phyloP scores from a whole-genome alignment of 2,329 filamentous ascomycete genomes.

The Fusarium nurragi region DNA sequence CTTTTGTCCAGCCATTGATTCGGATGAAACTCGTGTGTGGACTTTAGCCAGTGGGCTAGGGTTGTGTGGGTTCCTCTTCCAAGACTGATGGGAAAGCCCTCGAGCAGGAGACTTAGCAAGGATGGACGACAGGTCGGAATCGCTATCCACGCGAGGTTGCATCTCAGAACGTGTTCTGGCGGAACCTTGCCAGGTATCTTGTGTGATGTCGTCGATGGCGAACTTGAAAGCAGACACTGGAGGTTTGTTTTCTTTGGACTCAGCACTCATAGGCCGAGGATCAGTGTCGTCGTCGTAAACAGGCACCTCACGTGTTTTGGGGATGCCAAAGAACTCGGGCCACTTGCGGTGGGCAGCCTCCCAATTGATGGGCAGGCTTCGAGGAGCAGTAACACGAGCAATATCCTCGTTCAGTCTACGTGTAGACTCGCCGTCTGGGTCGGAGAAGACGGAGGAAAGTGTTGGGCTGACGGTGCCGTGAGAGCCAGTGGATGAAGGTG shows the following conservation, averaged over 20 bases:
- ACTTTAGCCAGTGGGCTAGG: conserved; percentile 53
- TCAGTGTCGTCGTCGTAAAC: conserved; percentile 48
- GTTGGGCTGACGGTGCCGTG: conserved; percentile 66
- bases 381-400: conserved; percentile 53
- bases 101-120: conserved; percentile 53
- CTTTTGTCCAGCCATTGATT: conserved; percentile 35
- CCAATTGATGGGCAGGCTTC: conserved; percentile 55
- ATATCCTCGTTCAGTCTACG: conserved; percentile 61
- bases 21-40: conserved; percentile 47
- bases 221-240: conserved; percentile 49
- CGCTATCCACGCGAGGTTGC: conserved; percentile 64
- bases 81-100: conserved; percentile 39
- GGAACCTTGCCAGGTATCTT: conserved; percentile 53
- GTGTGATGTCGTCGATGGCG: conserved; percentile 56
- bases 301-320: conserved; percentile 47
- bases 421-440: conserved; percentile 64
- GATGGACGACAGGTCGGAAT: conserved; percentile 59
- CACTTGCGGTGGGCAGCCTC: conserved; percentile 61
- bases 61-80: conserved; percentile 46
- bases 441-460: conserved; percentile 62
- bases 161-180: conserved; percentile 59
- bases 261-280: conserved; percentile 50
- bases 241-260: conserved; percentile 59
- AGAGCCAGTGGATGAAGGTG: conserved; percentile 66
- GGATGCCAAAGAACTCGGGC: conserved; percentile 60